Percentiles rank a stretch among this genome's conserved stretches.
phyloP scores from a whole-genome alignment of 306 rosid species.

The Vigna reflexopilosa region DNA sequence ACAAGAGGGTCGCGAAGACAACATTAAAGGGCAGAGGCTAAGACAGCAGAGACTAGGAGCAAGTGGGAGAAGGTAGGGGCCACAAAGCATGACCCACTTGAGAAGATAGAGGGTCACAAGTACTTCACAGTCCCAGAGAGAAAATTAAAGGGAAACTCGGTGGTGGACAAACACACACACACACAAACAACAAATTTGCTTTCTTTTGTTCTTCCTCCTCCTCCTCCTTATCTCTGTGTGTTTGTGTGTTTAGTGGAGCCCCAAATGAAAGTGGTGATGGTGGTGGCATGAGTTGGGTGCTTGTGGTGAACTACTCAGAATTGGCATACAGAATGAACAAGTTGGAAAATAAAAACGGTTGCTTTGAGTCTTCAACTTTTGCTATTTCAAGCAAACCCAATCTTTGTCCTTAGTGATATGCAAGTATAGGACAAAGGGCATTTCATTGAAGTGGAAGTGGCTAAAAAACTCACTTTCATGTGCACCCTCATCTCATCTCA shows the following conservation, averaged over 20 bases:
- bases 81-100: slow-evolving; percentile 73
- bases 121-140: slow-evolving; percentile 61
- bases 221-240: slow-evolving; percentile 1
- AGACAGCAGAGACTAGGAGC: slow-evolving; percentile 60
- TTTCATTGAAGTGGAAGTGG: slow-evolving; percentile 45
- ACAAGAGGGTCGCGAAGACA: slow-evolving; percentile 43
- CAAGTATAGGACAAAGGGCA: slow-evolving; percentile 51
- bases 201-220: slow-evolving; percentile 29
- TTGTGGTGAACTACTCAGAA: slow-evolving; percentile 43
- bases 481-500: slow-evolving; percentile 35
- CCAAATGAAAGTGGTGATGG: slow-evolving; percentile 35
- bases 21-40: slow-evolving; percentile 54
- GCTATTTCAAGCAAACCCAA: slow-evolving; percentile 59
- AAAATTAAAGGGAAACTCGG: slow-evolving; percentile 51
- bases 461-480: slow-evolving; percentile 43
- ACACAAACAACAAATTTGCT: slow-evolving; percentile 42
- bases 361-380: slow-evolving; percentile 41
- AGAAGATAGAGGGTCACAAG: slow-evolving; percentile 44
- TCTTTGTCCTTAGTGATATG: slow-evolving; percentile 51
- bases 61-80: slow-evolving; percentile 81
- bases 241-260: slow-evolving; percentile 32
- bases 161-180: slow-evolving; percentile 39
- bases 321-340: slow-evolving; percentile 57
- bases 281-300: slow-evolving; percentile 52
- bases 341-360: slow-evolving; percentile 56